phyloP scores from a whole-genome alignment of 768 basidiomycete species.

The Tephrocybe sp. region DNA sequence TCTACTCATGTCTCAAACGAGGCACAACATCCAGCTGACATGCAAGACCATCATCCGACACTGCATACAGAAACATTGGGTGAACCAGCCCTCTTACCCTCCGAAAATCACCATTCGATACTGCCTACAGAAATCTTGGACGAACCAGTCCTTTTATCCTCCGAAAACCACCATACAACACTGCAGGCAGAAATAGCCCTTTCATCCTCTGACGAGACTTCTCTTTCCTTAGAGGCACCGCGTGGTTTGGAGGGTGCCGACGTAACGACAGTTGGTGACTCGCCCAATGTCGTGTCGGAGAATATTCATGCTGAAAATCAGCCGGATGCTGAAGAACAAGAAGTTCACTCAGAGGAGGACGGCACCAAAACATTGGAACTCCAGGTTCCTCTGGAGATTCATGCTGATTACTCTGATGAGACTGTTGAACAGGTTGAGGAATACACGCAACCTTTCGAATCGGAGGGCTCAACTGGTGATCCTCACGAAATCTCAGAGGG shows the following conservation, averaged over 20 bases:
- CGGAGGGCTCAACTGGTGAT: conserved; percentile 28
- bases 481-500: conserved; percentile 64
- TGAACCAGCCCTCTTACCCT: not conserved
- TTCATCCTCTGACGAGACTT: no score
- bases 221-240: no score
- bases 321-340: not conserved
- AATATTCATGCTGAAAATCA: not conserved
- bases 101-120: not conserved
- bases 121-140: not conserved
- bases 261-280: no score
- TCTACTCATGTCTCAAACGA: not conserved
- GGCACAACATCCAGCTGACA: not conserved
- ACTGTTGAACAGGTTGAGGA: not conserved
- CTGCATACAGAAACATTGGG: not conserved
- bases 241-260: no score
- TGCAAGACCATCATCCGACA: not conserved
- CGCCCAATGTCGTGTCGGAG: not conserved
- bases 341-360: not conserved
- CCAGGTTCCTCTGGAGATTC: not conserved
- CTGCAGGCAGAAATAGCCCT: no score
- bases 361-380: not conserved
- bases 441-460: not conserved
- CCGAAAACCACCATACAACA: no score
- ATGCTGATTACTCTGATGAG: not conserved
- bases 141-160: no score